Base-by-base conservation (phyloP, 495 filamentous ascomycete species). In the Penicillium ucsense region DNA sequence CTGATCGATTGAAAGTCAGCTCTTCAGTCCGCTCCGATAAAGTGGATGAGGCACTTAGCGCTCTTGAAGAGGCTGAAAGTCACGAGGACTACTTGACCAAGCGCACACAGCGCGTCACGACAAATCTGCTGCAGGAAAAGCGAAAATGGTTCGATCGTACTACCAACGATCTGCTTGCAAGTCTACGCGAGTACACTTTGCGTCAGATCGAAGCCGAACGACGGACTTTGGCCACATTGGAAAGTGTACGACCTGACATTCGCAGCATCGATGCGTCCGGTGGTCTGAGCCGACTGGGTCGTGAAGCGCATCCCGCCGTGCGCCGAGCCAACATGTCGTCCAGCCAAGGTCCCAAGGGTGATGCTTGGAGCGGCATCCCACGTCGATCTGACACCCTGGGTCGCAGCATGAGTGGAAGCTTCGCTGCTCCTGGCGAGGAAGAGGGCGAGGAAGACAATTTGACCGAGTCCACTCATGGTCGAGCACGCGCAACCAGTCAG, bases 201-300 rank as follows among this genome's bases (percentile, higher is more conserved):
- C 86, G 92, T 39, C 82, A 97, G 64, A 99, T 99, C 57, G 92
- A 99, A 60, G 84, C 89, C 29, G 92, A 99, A 71, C 81, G 92
- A 37, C 82, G 92, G 39, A 90, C 89, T 9, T 77, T 99, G 32
- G 88, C 92, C 10, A 91, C 89, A 2, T 76, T 99, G 8, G 92
- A 99, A 69, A 84, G 77, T 45, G 89, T 95, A 27, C 81, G 92
- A 37, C 88, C 91, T 10, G 92, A 99, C 54, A 88, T 99, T 51
- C 81, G 92, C 32, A 80, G 86, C 43, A 96, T 99, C 53, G 92
- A 98, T 59, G 74, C 85, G 37, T 86, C 82, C 31, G 92, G 92
- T 41, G 92, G 92, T 10, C 78, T 98, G 6, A 89, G 83, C 48
- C 78, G 92, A 5, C 73, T 98, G 20, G 92, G 92, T 12, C 79